Conservation (phyloP, 2,329 filamentous ascomycete species). For the Verticillium tricorpus region DNA sequence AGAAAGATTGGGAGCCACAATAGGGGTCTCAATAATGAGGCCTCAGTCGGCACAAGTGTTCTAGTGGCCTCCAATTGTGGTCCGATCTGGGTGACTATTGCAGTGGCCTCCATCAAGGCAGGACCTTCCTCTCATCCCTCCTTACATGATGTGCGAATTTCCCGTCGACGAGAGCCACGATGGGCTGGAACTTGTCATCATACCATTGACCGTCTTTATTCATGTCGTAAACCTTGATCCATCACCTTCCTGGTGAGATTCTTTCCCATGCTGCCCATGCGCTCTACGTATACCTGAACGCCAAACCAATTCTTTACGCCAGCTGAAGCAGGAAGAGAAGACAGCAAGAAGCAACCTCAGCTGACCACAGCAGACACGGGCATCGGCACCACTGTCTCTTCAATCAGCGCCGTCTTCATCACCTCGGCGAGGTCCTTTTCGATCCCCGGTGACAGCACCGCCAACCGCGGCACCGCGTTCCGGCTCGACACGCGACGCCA, state of each 20-base stretch:
- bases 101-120: no score
- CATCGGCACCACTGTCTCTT: slow-evolving; percentile 10
- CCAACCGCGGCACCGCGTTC: slow-evolving; percentile 38
- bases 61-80: no score
- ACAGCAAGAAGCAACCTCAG: not conserved
- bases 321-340: not conserved
- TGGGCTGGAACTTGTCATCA: not conserved
- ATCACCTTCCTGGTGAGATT: not conserved
- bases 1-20: no score
- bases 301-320: not conserved
- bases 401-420: slow-evolving; percentile 26
- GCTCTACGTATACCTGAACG: not conserved
- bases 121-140: no score
- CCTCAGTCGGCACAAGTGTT: no score
- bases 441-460: slow-evolving; percentile 33
- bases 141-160: no score
- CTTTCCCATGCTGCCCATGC: not conserved
- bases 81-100: no score
- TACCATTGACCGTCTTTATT: not conserved
- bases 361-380: not conserved
- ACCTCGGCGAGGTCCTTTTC: slow-evolving; percentile 59
- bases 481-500: slow-evolving; percentile 60
- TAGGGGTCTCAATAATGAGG: no score
- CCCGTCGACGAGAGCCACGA: not conserved
- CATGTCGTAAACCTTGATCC: not conserved